Conservation (phyloP, 345 rosid species). For the Raphanus sativus region DNA sequence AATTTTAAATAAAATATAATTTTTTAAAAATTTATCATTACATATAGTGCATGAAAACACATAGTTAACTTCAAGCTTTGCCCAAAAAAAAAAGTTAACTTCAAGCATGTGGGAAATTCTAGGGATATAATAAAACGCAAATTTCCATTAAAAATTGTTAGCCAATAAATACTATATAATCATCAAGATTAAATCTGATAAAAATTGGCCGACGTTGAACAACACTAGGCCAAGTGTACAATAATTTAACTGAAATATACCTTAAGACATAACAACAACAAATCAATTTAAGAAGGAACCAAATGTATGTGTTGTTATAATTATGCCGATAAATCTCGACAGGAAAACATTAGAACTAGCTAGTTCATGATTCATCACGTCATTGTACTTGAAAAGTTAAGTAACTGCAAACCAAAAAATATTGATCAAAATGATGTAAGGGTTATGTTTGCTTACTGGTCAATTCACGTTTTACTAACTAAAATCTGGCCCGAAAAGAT, state of each 20-base stretch:
- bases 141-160: background rate
- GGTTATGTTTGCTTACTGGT: slow-evolving; percentile 26
- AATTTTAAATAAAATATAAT: no score
- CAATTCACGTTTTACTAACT: slow-evolving; percentile 21
- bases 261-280: slow-evolving; percentile 9
- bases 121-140: background rate
- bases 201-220: slow-evolving; percentile 5
- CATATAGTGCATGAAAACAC: no score
- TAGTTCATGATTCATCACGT: slow-evolving; percentile 34
- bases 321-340: slow-evolving; percentile 38
- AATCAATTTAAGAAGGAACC: slow-evolving; percentile 27
- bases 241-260: background rate
- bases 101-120: background rate
- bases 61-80: no score
- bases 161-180: slow-evolving; percentile 3
- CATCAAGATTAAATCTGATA: slow-evolving; percentile 8
- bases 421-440: slow-evolving; percentile 6
- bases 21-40: no score
- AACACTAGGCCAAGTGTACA: background rate
- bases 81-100: background rate
- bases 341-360: slow-evolving; percentile 36
- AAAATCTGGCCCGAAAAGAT: background rate
- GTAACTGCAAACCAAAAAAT: background rate
- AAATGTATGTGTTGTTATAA: slow-evolving; percentile 35
- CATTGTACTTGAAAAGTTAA: slow-evolving; percentile 12